A percentile compares a stretch with the other conserved stretches of the same genome.
phyloP scores from a whole-genome alignment of 2,329 filamentous ascomycete genomes.

The Fusarium torulosum region DNA sequence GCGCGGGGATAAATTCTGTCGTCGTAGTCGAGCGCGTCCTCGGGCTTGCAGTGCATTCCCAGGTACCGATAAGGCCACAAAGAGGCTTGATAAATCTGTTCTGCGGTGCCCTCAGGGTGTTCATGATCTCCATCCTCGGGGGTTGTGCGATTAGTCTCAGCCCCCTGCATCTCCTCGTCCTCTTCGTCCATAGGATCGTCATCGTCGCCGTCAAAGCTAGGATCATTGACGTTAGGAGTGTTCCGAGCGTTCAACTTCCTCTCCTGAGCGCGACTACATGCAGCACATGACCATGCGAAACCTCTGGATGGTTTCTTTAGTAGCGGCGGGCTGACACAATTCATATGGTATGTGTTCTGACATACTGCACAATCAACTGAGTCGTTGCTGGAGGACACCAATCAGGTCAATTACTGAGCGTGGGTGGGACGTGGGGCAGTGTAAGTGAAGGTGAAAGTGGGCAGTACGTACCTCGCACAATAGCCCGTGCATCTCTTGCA shows the following conservation, averaged over 20 bases:
- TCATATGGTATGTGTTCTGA: conserved; percentile 97
- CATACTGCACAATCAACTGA: conserved; percentile 98
- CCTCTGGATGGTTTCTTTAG: conserved; percentile 96
- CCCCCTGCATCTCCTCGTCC: conserved; percentile 72
- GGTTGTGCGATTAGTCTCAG: conserved; percentile 72
- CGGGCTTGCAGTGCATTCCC: conserved; percentile 93
- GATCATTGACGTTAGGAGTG: conserved; percentile 80
- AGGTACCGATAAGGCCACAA: conserved; percentile 97
- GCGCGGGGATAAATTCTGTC: conserved; percentile 97
- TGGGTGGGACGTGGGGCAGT: conserved; percentile 35
- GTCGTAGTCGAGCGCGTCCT: conserved; percentile 96
- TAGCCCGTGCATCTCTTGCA: conserved; percentile 94
- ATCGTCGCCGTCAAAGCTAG: conserved; percentile 74
- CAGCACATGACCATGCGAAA: conserved; percentile 97
- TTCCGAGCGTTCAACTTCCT: conserved; percentile 90
- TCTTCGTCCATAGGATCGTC: conserved; percentile 76
- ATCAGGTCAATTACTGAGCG: conserved; percentile 43
- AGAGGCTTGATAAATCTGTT: conserved; percentile 92
- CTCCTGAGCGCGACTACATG: conserved; percentile 96
- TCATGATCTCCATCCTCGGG: conserved; percentile 68
- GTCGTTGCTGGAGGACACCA: conserved; percentile 73
- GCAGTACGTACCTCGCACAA: conserved; percentile 80
- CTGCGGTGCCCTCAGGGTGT: conserved; percentile 75
- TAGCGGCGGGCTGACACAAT: conserved; percentile 91
- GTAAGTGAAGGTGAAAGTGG: conserved; percentile 35